Evolutionary conservation across 2,329 filamentous ascomycete species (phyloP), one percentile per base, ranked within the genome.

Genomic region (Lomentospora prolificans): DNA sequence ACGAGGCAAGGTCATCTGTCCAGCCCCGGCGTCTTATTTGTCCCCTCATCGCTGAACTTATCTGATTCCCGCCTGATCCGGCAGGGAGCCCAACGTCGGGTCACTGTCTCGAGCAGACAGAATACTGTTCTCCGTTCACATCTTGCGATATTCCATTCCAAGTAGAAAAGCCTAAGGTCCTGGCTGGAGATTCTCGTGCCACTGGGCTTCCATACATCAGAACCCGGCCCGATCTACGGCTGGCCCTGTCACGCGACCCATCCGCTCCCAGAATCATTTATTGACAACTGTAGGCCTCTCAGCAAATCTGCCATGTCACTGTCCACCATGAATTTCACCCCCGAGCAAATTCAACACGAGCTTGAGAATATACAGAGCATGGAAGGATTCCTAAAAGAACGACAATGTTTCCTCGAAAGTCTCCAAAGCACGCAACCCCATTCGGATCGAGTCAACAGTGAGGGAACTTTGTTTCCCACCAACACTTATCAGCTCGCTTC

Each of bases 11-110:
- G 36, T 14, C n/a, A 41, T 14, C 12, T 41, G 14, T 41, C 19
- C 10, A 7, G 19, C 19, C 19, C 19, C 36, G 14, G 33, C 7
- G 33, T 41, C 25, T 30, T 28, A 14, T 31, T 51, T 30, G 10
- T 51, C 25, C 44, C 19, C 22, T 51, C 30, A 10, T 3, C 48
- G 22, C 17, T 6, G 12, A 33, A 12, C 44, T 22, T n/a, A 25
- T 48, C 44, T 48, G 44, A 48, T 48, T 51, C 48, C 25, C 48
- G 25, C 48, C 28, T 51, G 48, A 31, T 19, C 48, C 25, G 24
- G 14, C 25, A 3, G 24, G 7, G 48, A 28, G 48, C 48, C 48
- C 25, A 28, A 51, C 48, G 25, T 31, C 24, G 48, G 24, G 48
- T 22, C 48, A 22, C n/a, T 51, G 14, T 22, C n/a, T 51, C 24